phyloP scores from a whole-genome alignment of 768 basidiomycete species.

The Kwoniella dejecticola region DNA sequence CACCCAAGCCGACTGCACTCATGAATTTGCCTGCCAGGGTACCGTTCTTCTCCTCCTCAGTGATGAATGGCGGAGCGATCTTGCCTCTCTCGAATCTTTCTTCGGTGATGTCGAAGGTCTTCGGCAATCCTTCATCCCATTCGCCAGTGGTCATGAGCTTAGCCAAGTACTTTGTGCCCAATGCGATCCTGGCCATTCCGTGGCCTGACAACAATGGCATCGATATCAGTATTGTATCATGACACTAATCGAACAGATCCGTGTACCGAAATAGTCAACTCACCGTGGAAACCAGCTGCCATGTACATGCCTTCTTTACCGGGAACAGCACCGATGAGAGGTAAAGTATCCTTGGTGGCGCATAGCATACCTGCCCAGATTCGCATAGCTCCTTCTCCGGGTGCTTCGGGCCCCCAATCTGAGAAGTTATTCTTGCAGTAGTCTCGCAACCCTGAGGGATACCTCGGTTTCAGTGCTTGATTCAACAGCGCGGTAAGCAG shows the following conservation, averaged over 20 bases:
- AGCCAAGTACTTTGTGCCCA: slow-evolving; percentile 35
- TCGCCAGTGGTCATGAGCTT: slow-evolving; percentile 24
- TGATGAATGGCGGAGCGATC: slow-evolving; percentile 15
- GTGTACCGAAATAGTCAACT: too few species aligned
- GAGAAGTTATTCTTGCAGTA: slow-evolving; percentile 32
- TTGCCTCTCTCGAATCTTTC: slow-evolving; percentile 34
- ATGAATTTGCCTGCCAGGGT: slow-evolving; percentile 5
- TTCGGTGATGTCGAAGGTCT: slow-evolving; percentile 32
- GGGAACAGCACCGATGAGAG: slow-evolving; percentile 43
- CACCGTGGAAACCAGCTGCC: slow-evolving; percentile 40
- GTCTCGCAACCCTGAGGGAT: slow-evolving; percentile 27
- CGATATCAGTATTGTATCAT: too few species aligned
- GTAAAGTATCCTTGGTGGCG: slow-evolving; percentile 36
- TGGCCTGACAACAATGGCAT: too few species aligned
- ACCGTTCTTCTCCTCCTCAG: slow-evolving; percentile 6
- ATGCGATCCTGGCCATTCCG: slow-evolving; percentile 45
- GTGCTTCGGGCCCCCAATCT: slow-evolving; percentile 34
- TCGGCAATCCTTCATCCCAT: slow-evolving; percentile 42
- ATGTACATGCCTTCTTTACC: slow-evolving; percentile 33
- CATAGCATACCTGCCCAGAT: slow-evolving; percentile 44
- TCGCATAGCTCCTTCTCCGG: slow-evolving; percentile 40
- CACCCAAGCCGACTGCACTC: neutral
- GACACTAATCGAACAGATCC: too few species aligned
- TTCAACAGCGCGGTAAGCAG: too few species aligned
- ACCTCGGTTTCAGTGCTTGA: too few species aligned